A percentile compares a stretch with the other conserved stretches of the same genome.
Evolutionary conservation across 208 protist species (phyloP).

Genomic region (Crithidia fasciculata): DNA sequence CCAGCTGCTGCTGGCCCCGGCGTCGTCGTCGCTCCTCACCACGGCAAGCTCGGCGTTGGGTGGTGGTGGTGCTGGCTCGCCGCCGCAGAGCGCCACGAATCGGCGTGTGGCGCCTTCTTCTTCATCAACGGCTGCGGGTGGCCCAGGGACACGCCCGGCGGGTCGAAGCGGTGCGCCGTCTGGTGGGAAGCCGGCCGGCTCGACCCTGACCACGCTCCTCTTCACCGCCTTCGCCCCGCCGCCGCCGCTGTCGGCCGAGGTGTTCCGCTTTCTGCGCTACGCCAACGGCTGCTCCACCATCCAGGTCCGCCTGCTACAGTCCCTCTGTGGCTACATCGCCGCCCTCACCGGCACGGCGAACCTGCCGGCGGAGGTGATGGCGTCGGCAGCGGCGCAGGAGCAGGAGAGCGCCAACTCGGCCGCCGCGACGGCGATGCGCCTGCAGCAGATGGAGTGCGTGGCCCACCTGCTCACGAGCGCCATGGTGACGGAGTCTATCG

Average conservation of each 20-base stretch:
- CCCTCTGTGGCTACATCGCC: slow-evolving; percentile 69
- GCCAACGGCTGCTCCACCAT: slow-evolving; percentile 74
- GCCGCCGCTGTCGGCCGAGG: slow-evolving; percentile 47
- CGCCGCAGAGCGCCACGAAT: slow-evolving; percentile 2
- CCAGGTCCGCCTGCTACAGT: slow-evolving; percentile 55
- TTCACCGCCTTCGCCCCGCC: slow-evolving; percentile 11
- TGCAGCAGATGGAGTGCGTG: slow-evolving; percentile 51
- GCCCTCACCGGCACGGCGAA: slow-evolving; percentile 53
- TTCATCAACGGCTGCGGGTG: background rate
- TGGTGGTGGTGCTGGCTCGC: background rate
- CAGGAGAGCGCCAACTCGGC: slow-evolving; percentile 18
- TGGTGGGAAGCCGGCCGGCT: background rate
- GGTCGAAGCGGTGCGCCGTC: background rate
- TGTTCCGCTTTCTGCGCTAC: slow-evolving; percentile 79
- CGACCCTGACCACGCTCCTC: slow-evolving; percentile 5
- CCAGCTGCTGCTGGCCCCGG: slow-evolving; percentile 72
- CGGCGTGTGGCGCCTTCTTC: background rate
- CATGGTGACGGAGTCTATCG: slow-evolving; percentile 70
- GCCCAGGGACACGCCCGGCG: background rate
- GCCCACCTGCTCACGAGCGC: slow-evolving; percentile 68
- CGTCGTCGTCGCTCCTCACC: slow-evolving; percentile 65
- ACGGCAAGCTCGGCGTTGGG: background rate
- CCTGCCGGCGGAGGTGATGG: slow-evolving; percentile 29
- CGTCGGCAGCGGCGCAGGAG: slow-evolving; percentile 18
- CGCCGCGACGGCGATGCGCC: slow-evolving; percentile 20